These are phyloP conservation scores for Aspergillus sparsus DNA, from an alignment of 495 filamentous ascomycete genomes.

Conservation along the genomic window DNA sequence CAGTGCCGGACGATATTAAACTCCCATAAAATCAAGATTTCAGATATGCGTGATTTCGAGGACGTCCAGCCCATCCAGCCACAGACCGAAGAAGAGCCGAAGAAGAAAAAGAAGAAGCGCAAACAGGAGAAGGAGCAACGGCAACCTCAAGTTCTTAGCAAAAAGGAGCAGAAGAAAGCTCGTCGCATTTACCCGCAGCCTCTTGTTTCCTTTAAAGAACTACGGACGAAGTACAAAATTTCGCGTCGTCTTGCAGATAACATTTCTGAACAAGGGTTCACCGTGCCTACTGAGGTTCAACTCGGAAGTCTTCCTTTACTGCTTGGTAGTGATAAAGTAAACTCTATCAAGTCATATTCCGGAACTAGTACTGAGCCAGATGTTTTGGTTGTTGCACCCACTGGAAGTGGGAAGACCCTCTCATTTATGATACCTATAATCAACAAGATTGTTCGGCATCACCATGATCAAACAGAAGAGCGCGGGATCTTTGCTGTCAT, in stretches of 20 bases:
- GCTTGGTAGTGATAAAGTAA: conserved; percentile 43
- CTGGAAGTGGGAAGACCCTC: conserved; percentile 95
- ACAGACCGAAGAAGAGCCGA: conserved; percentile 53
- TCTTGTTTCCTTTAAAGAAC: conserved; percentile 71
- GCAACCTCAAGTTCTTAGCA: conserved; percentile 40
- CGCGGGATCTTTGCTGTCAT: conserved; percentile 65
- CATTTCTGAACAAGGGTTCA: conserved; percentile 79
- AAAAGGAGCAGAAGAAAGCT: conserved; percentile 55
- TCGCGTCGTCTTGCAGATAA: conserved; percentile 73
- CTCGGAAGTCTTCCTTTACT: conserved; percentile 80
- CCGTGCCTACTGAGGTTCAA: conserved; percentile 89
- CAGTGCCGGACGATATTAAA: conserved; percentile 74
- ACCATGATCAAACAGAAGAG: conserved; percentile 45
- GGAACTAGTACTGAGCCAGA: conserved; percentile 51
- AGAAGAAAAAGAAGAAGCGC: conserved; percentile 53
- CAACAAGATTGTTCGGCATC: conserved; percentile 64
- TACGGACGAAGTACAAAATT: conserved; percentile 68
- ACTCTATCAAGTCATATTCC: conserved; percentile 23
- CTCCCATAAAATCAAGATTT: conserved; percentile 85
- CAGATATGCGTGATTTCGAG: conserved; percentile 57
- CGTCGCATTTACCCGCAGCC: conserved; percentile 70
- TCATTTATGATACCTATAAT: conserved; percentile 87
- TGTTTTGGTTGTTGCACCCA: conserved; percentile 86
- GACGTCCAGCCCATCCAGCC: conserved; percentile 37
- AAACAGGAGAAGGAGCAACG: conserved; percentile 45